Conservation (phyloP, 805 yeast species). For the Ascoidea tarda region DNA sequence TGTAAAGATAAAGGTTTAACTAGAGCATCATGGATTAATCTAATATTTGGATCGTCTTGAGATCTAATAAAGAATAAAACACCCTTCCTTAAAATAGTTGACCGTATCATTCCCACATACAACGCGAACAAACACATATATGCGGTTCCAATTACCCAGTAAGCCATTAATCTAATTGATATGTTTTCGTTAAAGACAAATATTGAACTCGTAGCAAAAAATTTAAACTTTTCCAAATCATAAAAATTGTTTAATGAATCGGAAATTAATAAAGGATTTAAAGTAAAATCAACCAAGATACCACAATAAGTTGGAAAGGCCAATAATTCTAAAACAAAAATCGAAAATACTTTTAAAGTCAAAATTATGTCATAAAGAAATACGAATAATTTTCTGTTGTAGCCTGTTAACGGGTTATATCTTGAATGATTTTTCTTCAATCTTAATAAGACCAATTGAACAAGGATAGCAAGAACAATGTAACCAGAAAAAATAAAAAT, state of each 20-base stretch:
- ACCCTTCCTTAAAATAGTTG: conserved; percentile 66
- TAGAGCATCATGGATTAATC: conserved; percentile 76
- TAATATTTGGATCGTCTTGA: conserved; percentile 86
- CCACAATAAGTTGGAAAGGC: conserved; percentile 86
- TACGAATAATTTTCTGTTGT: conserved; percentile 35
- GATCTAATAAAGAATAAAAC: conserved; percentile 84
- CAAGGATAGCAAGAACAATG: conserved; percentile 19
- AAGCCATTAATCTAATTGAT: conserved; percentile 8
- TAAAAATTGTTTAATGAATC: not conserved
- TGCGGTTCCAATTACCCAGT: conserved; percentile 66
- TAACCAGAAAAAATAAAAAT: conserved; percentile 19
- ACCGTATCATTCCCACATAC: conserved; percentile 73
- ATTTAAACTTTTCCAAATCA: not conserved
- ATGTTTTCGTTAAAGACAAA: not conserved
- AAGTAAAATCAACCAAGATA: conserved; percentile 50
- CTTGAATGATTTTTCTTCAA: conserved; percentile 19
- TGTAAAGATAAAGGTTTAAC: conserved; percentile 65
- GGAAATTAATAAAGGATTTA: conserved; percentile 39
- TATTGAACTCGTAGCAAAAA: not conserved
- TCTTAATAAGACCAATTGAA: conserved; percentile 13
- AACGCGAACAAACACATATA: conserved; percentile 84
- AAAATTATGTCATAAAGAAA: conserved; percentile 39
- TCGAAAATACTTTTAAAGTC: conserved; percentile 58
- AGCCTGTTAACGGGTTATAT: conserved; percentile 32
- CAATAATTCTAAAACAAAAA: conserved; percentile 70